Percentiles rank a stretch among this genome's conserved stretches.
Conservation (phyloP, 495 filamentous ascomycete genomes). For the Cercophora sp. region DNA sequence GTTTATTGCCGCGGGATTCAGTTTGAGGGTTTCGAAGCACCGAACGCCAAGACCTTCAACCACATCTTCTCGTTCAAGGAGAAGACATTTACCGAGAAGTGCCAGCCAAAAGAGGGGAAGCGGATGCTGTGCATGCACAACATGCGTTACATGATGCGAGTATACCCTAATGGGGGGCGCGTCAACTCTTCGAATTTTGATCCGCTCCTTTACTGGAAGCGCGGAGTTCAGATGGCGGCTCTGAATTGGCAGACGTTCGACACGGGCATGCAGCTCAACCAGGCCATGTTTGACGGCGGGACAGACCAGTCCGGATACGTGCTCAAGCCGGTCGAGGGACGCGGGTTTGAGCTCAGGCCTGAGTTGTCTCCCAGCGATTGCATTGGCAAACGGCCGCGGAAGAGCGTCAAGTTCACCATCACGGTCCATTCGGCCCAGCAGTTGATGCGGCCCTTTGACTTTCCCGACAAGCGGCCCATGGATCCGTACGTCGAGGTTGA, state of each 20-base stretch:
- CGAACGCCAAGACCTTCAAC: slow-evolving; percentile 78
- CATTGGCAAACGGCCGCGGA: slow-evolving; percentile 60
- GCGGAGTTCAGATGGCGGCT: slow-evolving; percentile 93
- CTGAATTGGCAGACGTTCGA: slow-evolving; percentile 99
- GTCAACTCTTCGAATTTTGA: slow-evolving; percentile 88
- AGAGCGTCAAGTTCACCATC: slow-evolving; percentile 76
- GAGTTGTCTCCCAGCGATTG: slow-evolving; percentile 40
- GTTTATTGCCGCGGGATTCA: slow-evolving; percentile 88
- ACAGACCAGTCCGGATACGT: slow-evolving; percentile 86
- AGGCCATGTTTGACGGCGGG: slow-evolving; percentile 96
- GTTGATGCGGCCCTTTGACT: slow-evolving; percentile 72
- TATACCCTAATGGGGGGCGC: slow-evolving; percentile 80
- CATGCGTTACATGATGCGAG: slow-evolving; percentile 83
- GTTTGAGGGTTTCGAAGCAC: slow-evolving; percentile 66
- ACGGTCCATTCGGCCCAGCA: slow-evolving; percentile 92
- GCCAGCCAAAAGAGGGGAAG: slow-evolving; percentile 66
- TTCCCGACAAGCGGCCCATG: slow-evolving; percentile 66
- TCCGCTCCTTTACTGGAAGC: slow-evolving; percentile 85
- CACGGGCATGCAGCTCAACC: slow-evolving; percentile 88
- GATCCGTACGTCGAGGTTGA: slow-evolving; percentile 95
- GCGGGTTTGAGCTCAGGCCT: slow-evolving; percentile 52
- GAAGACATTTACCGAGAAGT: slow-evolving; percentile 72
- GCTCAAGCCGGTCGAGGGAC: slow-evolving; percentile 82
- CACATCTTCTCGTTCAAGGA: slow-evolving; percentile 94
- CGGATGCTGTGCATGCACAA: slow-evolving; percentile 80